A percentile compares a stretch with the other conserved stretches of the same genome.
Evolutionary conservation across 1,284 basidiomycete species (phyloP).

Genomic region (Thecaphora thlaspeos): DNA sequence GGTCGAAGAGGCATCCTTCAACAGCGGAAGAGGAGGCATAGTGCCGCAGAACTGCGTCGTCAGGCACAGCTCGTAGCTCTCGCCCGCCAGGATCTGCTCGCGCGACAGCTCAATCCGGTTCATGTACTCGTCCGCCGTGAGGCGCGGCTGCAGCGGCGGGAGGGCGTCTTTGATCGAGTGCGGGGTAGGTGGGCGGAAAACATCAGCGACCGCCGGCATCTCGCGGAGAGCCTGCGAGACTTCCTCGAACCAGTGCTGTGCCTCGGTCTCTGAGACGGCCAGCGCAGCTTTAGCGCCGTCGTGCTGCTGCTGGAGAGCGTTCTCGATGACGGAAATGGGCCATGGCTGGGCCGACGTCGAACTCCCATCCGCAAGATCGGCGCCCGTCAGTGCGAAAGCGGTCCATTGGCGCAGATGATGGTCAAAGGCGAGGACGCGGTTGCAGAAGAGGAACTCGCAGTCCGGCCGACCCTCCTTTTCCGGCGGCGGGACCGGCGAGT

Average conservation of each 20-base stretch:
- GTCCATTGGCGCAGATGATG: constrained; percentile 59
- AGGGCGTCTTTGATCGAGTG: constrained; percentile 18
- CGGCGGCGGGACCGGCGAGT: constrained; percentile 5
- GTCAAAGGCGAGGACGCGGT: constrained; percentile 59
- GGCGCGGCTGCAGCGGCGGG: constrained; percentile 12
- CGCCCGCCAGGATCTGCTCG: constrained; percentile 75
- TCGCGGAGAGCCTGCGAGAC: not conserved
- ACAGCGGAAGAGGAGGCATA: constrained; percentile 17
- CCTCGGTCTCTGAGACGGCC: constrained; percentile 4
- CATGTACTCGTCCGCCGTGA: constrained; percentile 65
- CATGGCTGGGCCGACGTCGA: no score
- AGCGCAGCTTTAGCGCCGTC: not conserved
- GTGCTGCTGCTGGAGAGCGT: no score
- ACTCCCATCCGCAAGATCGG: no score
- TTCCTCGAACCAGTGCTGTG: constrained; percentile 10
- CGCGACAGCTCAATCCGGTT: constrained; percentile 72
- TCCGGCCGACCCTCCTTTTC: constrained; percentile 23
- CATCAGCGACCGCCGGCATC: no score
- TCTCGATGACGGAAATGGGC: no score
- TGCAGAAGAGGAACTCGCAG: constrained; percentile 59
- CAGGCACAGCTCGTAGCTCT: constrained; percentile 94
- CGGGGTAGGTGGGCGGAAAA: no score
- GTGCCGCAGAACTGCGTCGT: constrained; percentile 68
- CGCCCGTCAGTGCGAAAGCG: constrained; percentile 55
- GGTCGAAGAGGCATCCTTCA: constrained; percentile 4